These are phyloP conservation scores for Auxenochlorella protothecoides DNA, from an alignment of 139 green algal genomes.

Conservation along the genomic window DNA sequence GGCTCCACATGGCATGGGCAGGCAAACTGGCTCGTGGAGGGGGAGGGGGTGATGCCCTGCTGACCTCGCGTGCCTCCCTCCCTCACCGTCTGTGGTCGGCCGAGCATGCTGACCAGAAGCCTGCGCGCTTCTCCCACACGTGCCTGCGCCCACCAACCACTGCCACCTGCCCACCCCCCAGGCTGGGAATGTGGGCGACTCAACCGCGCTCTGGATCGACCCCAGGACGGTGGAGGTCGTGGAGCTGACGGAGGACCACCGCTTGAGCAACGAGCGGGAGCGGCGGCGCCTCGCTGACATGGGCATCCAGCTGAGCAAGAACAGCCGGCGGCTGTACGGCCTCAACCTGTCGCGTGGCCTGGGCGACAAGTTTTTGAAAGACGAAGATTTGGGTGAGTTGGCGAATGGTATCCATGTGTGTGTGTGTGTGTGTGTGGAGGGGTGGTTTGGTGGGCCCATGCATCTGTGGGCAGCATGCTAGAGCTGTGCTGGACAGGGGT, in stretches of 20 bases:
- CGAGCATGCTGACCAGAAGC: too few relatives aligned
- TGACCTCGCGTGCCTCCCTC: too few relatives aligned
- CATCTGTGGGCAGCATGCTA: background rate
- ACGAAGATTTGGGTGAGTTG: slow-evolving; percentile 46
- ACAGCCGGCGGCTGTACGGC: slow-evolving; percentile 52
- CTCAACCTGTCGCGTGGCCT: slow-evolving; percentile 62
- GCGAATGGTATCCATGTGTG: background rate
- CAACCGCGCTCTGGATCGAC: slow-evolving; percentile 26
- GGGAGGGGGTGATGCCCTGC: background rate
- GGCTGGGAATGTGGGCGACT: slow-evolving; percentile 64
- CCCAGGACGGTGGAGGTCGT: background rate
- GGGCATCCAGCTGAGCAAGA: slow-evolving; percentile 34
- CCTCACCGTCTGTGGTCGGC: too few relatives aligned
- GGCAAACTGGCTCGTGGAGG: too few relatives aligned
- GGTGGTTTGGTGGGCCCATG: background rate
- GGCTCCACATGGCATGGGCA: too few relatives aligned
- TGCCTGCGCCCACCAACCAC: background rate
- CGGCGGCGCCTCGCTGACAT: slow-evolving; percentile 32
- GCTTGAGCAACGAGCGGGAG: slow-evolving; percentile 41
- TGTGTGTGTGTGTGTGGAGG: background rate
- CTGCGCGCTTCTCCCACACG: too few relatives aligned
- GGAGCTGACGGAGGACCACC: slow-evolving; percentile 49
- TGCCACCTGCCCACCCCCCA: slow-evolving; percentile 13
- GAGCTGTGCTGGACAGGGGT: too few relatives aligned
- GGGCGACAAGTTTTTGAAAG: slow-evolving; percentile 65